Base-by-base conservation (phyloP, 345 rosid genomes). In the Dovyalis caffra region DNA sequence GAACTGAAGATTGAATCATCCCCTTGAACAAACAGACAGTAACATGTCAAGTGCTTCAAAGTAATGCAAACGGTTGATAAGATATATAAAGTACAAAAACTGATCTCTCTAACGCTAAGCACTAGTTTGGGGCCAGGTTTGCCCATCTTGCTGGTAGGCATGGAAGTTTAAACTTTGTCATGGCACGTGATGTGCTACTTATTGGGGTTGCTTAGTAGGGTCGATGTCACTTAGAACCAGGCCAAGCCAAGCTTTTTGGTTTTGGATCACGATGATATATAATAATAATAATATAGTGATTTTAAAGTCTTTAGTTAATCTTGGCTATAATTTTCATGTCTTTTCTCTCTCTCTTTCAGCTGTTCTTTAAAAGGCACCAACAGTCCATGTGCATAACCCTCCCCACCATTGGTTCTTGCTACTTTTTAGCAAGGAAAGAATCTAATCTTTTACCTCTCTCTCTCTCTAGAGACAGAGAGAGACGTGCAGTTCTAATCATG, bases 381-480 rank as follows among this genome's bases (percentile, higher is more conserved):
- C 93, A 85, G 76, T 77, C 78, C 93, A 90, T 85, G 93, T 88
- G 93, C 88, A 69, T 74, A 77, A n/a, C 68, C 87, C 74, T 82
- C 81, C 84, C 86, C 66, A 78, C 79, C 72, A 49, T 70, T 47
- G 37, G 64, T 74, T 70, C 78, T 77, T 81, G 78, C 62, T 79
- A 79, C 83, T 74, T 69, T 80, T 74, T 66, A 58, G 62, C 63
- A 66, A 71, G 53, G 12, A 79, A 82, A 76, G 84, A 85, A 79
- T 84, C 83, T 65, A n/a, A 31, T 76, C 84, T 66, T 77, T 83
- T 73, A 62, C 58, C 75, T 74, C 21, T 64, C 65, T 45, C 45
- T 68, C 20, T 43, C 62, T 37, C 18, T 26, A 28, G 23, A 63
- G 71, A 71, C 65, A 80, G 53, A 75, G 76, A 70, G 58, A 71